Evolutionary conservation across 768 basidiomycete species (phyloP).

Genomic region (Harrya chromipes): DNA sequence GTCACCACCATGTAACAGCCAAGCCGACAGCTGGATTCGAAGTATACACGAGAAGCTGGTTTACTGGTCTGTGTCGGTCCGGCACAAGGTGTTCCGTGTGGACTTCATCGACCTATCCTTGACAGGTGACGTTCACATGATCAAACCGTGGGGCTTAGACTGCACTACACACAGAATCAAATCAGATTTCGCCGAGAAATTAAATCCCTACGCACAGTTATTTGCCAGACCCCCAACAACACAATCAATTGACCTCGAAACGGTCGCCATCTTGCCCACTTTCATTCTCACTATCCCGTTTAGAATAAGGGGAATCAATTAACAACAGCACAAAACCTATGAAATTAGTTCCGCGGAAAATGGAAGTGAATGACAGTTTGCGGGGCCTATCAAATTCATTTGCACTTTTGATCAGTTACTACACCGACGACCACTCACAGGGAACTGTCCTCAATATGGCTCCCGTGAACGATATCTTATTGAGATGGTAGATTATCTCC

Average conservation of each 20-base stretch:
- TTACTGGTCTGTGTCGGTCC: neutral
- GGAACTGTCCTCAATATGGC: neutral
- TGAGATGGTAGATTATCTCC: slow-evolving; percentile 19
- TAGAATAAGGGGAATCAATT: neutral
- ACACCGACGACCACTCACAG: neutral
- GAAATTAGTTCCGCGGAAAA: slow-evolving; percentile 12
- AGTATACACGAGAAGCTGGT: no score
- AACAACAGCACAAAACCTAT: neutral
- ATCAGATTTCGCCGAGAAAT: neutral
- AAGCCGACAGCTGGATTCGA: no score
- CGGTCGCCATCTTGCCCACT: neutral
- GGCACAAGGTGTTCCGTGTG: neutral
- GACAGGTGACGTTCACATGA: neutral
- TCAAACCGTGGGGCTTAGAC: neutral
- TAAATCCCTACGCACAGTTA: neutral
- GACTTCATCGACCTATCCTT: slow-evolving; percentile 1
- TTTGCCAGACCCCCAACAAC: slow-evolving; percentile 4
- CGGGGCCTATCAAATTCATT: slow-evolving; percentile 16
- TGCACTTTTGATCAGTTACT: slow-evolving; percentile 6
- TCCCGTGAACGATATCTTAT: slow-evolving; percentile 14
- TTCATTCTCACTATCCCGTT: neutral
- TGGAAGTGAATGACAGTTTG: slow-evolving; percentile 21
- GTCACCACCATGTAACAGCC: no score
- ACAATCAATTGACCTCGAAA: slow-evolving; percentile 11
- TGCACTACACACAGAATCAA: neutral